Base-by-base conservation (phyloP, 2,329 filamentous ascomycete species). In the Pseudogymnoascus verrucosus region DNA sequence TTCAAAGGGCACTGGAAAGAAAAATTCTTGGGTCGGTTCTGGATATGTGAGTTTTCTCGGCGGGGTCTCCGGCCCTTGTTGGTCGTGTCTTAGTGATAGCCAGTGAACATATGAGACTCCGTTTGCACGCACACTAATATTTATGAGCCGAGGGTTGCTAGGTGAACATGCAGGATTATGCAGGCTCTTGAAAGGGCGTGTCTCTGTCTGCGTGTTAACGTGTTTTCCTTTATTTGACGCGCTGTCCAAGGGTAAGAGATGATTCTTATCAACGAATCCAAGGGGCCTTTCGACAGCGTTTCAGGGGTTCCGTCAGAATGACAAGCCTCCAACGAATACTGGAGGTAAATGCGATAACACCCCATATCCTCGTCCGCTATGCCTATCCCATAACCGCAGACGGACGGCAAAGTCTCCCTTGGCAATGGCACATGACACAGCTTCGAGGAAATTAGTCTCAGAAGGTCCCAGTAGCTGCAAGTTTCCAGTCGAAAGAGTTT, bases 1-100 rank as follows among this genome's bases (percentile, higher is more conserved):
- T 40, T 31, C 19, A 54, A 54, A 47, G 62, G 42, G 60, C 65
- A 63, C 64, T 37, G 66, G 62, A 62, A 61, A 42, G 40, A 60
- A 60, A 40, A 42, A 21, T 47, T 51, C 61, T 64, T 63, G 51
- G 39, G 40, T 28, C 10, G 36, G 39, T 19, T 61, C 36, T 61
- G 39, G 14, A 40, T 23, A 61, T 68, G 70, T 70, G 69, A 70
- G 70, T 72, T 75, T 78, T 57, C 77, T 80, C 77, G 77, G 76
- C 72, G 74, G 16, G 73, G 70, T 68, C 72, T 73, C 79, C 21
- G 34, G 59, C 26, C 26, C 81, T 82, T 81, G 79, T 81, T 74
- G 71, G 71, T 70, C 68, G 68, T 77, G 76, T 79, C 78, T 79
- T 76, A 67, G 78, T 77, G 69, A 68, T 69, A 72, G 68, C 67